These are phyloP conservation scores for Mucor mucedo DNA, from an alignment of 371 early-diverging fungal genomes.

Conservation along the genomic window DNA sequence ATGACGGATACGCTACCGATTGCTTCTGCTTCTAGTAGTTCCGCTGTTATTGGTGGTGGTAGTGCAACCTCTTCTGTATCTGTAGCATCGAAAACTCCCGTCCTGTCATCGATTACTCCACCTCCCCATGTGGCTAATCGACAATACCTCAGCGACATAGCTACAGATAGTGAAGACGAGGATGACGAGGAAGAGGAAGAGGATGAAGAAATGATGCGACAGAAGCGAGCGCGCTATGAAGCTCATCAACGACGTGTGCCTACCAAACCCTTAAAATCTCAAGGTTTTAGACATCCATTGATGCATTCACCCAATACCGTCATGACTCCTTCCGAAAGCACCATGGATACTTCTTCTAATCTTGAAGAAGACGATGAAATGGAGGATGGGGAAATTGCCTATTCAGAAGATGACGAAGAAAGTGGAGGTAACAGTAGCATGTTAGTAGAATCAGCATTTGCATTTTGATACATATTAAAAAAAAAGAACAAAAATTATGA, in stretches of 20 bases:
- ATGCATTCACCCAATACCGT: not conserved
- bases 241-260: conserved; percentile 12
- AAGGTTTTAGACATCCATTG: conserved; percentile 23
- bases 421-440: not conserved
- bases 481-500: not conserved
- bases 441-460: conserved; percentile 5
- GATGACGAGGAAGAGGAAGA: conserved; percentile 14
- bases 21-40: too few relatives aligned
- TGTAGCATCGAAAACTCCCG: not conserved
- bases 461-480: not conserved
- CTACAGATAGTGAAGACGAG: conserved; percentile 26
- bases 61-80: not conserved
- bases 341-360: conserved; percentile 6
- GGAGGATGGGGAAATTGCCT: conserved; percentile 34
- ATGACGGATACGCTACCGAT: not conserved
- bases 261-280: conserved; percentile 28
- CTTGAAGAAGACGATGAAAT: conserved; percentile 28
- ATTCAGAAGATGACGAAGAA: conserved; percentile 23
- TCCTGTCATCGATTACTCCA: not conserved
- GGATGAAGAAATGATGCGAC: conserved; percentile 14
- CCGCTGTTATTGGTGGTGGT: too few relatives aligned
- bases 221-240: conserved; percentile 20
- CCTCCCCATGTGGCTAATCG: conserved; percentile 13
- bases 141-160: conserved; percentile 23
- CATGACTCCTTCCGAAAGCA: not conserved